Evolutionary conservation across 208 protist species (phyloP).

Genomic region (Acanthamoeba sp.): DNA sequence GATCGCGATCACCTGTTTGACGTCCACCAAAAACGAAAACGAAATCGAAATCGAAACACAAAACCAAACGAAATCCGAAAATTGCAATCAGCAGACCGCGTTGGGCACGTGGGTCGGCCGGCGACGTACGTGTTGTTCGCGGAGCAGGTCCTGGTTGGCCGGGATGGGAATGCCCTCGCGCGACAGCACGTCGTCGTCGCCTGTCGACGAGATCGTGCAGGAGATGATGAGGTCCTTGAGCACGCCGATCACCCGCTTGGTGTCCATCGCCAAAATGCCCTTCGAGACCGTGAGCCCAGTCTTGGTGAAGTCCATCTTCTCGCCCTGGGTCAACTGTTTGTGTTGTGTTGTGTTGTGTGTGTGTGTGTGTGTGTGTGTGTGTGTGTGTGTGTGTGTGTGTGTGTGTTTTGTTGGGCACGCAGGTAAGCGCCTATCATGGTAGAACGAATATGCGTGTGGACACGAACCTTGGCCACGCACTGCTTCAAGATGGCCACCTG

Average conservation of each 20-base stretch:
- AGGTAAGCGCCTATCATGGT: no score
- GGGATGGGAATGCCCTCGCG: slow-evolving; percentile 71
- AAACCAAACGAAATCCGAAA: no score
- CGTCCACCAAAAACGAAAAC: not conserved
- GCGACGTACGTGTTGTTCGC: slow-evolving; percentile 58
- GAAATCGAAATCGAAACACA: no score
- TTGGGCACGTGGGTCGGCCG: not conserved
- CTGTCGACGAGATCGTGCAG: slow-evolving; percentile 60
- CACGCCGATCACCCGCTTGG: slow-evolving; percentile 30
- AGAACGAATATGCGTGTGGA: not conserved
- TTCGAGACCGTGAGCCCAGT: slow-evolving; percentile 20
- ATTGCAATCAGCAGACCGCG: not conserved
- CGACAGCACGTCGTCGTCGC: slow-evolving; percentile 43
- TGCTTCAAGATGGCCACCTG: slow-evolving; percentile 57
- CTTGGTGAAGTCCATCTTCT: slow-evolving; percentile 69
- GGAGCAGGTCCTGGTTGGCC: slow-evolving; percentile 47
- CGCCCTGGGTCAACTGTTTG: slow-evolving; percentile 28
- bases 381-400: no score
- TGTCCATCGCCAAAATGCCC: not conserved
- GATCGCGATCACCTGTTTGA: slow-evolving; percentile 47
- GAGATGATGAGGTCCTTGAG: slow-evolving; percentile 71
- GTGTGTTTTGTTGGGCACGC: no score
- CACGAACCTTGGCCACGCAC: slow-evolving; percentile 23
- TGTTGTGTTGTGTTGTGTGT: no score
- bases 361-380: not conserved